Evolutionary conservation across 352 stramenopile genomes (phyloP).

Genomic region (Phytophthora pisi): DNA sequence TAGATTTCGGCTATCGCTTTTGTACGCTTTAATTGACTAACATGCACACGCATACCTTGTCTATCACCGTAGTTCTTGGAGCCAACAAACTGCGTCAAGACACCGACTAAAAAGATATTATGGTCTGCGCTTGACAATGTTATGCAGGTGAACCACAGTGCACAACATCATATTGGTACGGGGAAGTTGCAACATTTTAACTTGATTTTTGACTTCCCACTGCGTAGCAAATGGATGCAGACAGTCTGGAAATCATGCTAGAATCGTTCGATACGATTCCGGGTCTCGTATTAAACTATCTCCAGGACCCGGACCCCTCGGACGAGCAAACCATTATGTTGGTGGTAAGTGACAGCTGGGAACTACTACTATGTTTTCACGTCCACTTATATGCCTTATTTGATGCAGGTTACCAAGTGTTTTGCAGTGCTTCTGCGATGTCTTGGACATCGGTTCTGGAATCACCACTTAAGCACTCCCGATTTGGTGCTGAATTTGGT

Average conservation of each 20-base stretch:
- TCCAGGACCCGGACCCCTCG: conserved; percentile 73
- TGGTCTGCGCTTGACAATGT: conserved; percentile 84
- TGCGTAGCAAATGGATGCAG: conserved; percentile 77
- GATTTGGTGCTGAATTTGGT: conserved; percentile 73
- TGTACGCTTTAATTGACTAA: not conserved
- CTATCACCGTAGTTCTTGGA: conserved; percentile 69
- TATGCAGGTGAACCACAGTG: conserved; percentile 66
- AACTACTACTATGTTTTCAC: not conserved
- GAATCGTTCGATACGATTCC: conserved; percentile 90
- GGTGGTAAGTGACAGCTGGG: conserved; percentile 49
- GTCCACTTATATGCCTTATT: conserved; percentile 6
- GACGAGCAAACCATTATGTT: conserved; percentile 78
- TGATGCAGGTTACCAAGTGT: conserved; percentile 76
- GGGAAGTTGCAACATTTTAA: not conserved
- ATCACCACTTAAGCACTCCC: conserved; percentile 73
- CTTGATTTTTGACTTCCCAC: conserved; percentile 2
- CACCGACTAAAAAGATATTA: conserved; percentile 72
- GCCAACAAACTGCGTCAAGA: conserved; percentile 75
- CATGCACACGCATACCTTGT: not conserved
- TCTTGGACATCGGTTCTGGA: conserved; percentile 85
- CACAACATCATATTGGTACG: not conserved
- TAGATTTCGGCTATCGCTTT: not conserved
- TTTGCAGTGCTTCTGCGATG: conserved; percentile 77
- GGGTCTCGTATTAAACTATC: conserved; percentile 84
- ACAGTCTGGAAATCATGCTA: conserved; percentile 77